These are phyloP conservation scores for Pleurotus tuber-regium DNA, from an alignment of 768 basidiomycete species.

Conservation along the genomic window DNA sequence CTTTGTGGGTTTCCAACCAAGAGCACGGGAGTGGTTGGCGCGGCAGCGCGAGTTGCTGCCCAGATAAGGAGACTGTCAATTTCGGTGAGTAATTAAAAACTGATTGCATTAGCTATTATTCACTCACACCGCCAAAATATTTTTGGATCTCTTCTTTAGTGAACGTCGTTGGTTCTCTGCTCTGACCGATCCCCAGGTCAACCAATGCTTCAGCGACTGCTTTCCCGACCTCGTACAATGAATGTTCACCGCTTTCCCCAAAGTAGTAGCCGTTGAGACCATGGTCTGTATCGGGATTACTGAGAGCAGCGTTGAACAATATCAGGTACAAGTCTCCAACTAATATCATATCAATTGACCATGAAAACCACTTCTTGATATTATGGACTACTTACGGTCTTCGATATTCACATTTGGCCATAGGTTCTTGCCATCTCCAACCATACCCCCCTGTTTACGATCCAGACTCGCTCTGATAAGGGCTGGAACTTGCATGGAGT, in stretches of 20 bases:
- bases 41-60: constrained; percentile 40
- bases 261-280: constrained; percentile 55
- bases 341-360: neutral
- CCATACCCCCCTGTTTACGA: constrained; percentile 17
- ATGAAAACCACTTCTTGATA: no score
- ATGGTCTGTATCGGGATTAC: constrained; percentile 31
- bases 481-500: constrained; percentile 23
- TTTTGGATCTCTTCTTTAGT: constrained; percentile 42
- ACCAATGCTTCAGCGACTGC: constrained; percentile 37
- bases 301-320: constrained; percentile 36
- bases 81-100: neutral
- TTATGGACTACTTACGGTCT: constrained; percentile 14
- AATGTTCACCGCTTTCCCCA: constrained; percentile 49
- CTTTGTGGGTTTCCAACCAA: constrained; percentile 46
- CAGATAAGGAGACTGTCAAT: constrained; percentile 27
- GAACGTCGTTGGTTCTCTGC: constrained; percentile 43
- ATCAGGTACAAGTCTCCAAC: constrained; percentile 36
- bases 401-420: constrained; percentile 22
- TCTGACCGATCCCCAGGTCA: constrained; percentile 33
- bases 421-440: constrained; percentile 24
- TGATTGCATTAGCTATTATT: no score
- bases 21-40: constrained; percentile 29
- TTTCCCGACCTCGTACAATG: constrained; percentile 37
- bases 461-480: constrained; percentile 20
- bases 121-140: constrained; percentile 30